These are phyloP conservation scores for Silene noctiflora DNA, from an alignment of 179 eudicot genomes.

Conservation along the genomic window DNA sequence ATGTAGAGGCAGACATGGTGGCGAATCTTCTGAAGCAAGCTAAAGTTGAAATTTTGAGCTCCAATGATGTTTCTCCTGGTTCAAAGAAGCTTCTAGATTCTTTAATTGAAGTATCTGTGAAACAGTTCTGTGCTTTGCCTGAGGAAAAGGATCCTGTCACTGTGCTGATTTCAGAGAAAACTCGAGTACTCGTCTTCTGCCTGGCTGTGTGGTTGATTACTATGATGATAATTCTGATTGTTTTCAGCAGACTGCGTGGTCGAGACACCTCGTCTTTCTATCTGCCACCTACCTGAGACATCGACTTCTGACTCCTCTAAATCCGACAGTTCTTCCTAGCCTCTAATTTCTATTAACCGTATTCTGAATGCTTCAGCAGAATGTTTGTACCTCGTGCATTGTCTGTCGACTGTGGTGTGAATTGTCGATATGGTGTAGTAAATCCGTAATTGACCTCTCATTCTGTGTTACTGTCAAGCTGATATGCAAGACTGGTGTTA, in stretches of 20 bases:
- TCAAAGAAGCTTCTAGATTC: slow-evolving; percentile 45
- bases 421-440: too few species aligned
- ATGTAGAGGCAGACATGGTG: slow-evolving; percentile 39
- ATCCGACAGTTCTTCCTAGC: neutral
- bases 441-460: too few species aligned
- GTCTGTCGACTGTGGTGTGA: too few species aligned
- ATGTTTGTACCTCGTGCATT: too few species aligned
- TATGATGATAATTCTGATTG: slow-evolving; percentile 19
- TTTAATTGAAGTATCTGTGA: slow-evolving; percentile 35
- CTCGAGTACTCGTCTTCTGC: slow-evolving; percentile 22
- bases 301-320: neutral
- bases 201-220: slow-evolving; percentile 33
- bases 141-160: slow-evolving; percentile 32
- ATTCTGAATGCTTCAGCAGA: neutral
- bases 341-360: neutral
- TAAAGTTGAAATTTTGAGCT: slow-evolving; percentile 29
- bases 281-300: slow-evolving; percentile 46
- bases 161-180: slow-evolving; percentile 26
- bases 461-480: neutral
- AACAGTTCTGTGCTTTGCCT: slow-evolving; percentile 34
- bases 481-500: neutral
- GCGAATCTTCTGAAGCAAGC: slow-evolving; percentile 46
- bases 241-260: slow-evolving; percentile 18
- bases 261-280: slow-evolving; percentile 28
- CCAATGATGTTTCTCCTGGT: slow-evolving; percentile 29